A percentile compares a stretch with the other conserved stretches of the same genome.
Evolutionary conservation across 2,329 filamentous ascomycete species (phyloP).

Genomic region (Epichloe glyceriae): DNA sequence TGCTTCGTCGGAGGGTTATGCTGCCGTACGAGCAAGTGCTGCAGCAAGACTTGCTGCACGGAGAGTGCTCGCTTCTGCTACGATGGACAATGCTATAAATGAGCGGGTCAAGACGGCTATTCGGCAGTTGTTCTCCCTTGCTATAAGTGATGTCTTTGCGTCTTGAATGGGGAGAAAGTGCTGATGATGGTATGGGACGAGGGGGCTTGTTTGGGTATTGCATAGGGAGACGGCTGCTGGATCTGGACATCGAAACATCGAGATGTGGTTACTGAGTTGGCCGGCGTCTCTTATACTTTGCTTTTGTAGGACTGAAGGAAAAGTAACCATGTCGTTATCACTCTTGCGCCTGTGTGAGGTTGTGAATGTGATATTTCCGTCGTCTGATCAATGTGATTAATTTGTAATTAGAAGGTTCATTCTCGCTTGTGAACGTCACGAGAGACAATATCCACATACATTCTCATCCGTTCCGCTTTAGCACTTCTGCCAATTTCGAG

Average conservation of each 20-base stretch:
- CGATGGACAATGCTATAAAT: constrained; percentile 7
- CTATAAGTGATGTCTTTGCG: neutral
- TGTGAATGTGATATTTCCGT: no score
- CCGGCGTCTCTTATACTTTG: no score
- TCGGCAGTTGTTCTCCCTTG: neutral
- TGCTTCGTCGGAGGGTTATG: constrained; percentile 4
- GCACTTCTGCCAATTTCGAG: neutral
- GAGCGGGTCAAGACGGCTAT: neutral
- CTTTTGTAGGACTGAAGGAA: no score
- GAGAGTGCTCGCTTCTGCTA: constrained; percentile 4
- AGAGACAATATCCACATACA: neutral
- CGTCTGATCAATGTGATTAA: no score
- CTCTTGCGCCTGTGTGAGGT: no score
- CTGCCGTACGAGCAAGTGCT: constrained; percentile 8
- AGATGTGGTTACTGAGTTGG: neutral
- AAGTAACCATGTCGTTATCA: no score
- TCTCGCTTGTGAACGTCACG: no score
- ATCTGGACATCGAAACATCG: neutral
- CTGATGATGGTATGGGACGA: neutral
- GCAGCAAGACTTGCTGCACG: constrained; percentile 4
- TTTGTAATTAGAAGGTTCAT: no score
- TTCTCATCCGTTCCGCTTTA: neutral
- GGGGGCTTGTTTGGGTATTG: neutral
- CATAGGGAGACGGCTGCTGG: neutral
- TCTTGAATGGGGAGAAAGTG: neutral